phyloP scores from a whole-genome alignment of 179 eudicot species.

The Amaranthus tricolor region DNA sequence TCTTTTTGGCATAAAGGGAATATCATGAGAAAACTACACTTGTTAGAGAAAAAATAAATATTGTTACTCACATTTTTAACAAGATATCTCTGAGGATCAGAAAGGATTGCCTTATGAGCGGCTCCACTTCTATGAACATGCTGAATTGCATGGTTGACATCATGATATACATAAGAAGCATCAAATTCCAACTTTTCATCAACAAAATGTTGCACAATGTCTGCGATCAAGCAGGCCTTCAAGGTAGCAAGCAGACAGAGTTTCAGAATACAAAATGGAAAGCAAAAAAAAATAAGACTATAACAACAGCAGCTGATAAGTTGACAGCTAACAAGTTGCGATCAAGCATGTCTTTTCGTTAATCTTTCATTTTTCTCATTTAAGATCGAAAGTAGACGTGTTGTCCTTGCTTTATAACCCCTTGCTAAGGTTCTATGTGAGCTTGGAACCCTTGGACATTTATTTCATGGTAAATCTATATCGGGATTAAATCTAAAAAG shows the following conservation, averaged over 20 bases:
- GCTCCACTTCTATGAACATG: slow-evolving; percentile 93
- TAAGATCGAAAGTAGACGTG: too few species aligned
- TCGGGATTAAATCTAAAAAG: too few species aligned
- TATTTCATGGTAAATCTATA: too few species aligned
- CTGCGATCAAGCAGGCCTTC: slow-evolving; percentile 98
- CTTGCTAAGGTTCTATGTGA: too few species aligned
- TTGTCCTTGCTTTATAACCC: too few species aligned
- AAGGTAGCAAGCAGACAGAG: slow-evolving; percentile 24
- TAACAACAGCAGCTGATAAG: not conserved
- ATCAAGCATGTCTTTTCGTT: too few species aligned
- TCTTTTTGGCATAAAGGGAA: not conserved
- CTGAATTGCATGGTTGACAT: slow-evolving; percentile 88
- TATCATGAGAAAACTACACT: not conserved
- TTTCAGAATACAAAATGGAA: slow-evolving; percentile 19
- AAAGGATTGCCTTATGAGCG: slow-evolving; percentile 77
- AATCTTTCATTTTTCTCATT: too few species aligned
- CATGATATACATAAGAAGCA: slow-evolving; percentile 86
- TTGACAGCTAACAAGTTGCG: not conserved
- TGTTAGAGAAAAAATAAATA: slow-evolving; percentile 8
- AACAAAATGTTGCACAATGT: slow-evolving; percentile 94
- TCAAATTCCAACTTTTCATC: slow-evolving; percentile 96
- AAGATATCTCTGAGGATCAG: slow-evolving; percentile 90
- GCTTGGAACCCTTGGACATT: too few species aligned
- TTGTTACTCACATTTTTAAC: slow-evolving; percentile 77
- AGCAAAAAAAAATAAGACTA: not conserved